Conservation (phyloP, 2,329 filamentous ascomycete genomes). For the Xylariaceae sp. region DNA sequence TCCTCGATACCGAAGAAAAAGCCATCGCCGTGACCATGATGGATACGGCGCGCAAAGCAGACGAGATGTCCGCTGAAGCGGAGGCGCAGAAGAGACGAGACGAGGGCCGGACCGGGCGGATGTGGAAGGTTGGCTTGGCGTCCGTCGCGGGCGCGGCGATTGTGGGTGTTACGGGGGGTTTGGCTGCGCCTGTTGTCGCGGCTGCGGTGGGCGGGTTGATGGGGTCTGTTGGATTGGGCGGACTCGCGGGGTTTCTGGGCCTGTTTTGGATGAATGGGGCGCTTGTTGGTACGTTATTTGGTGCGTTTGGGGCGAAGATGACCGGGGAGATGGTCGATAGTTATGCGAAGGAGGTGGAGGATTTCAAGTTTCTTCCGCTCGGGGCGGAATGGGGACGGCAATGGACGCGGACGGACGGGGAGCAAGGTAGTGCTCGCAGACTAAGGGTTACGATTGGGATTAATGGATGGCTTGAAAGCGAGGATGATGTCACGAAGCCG, state of each 20-base stretch:
- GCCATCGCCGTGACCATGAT: neutral
- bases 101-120: neutral
- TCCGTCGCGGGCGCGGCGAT: conserved; percentile 82
- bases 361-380: conserved; percentile 73
- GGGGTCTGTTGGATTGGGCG: conserved; percentile 78
- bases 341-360: conserved; percentile 82
- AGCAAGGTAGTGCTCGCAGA: conserved; percentile 38
- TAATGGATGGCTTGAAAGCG: conserved; percentile 75
- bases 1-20: neutral
- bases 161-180: conserved; percentile 84
- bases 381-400: conserved; percentile 40
- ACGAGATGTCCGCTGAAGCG: neutral
- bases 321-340: conserved; percentile 79
- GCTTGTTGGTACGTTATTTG: conserved; percentile 80
- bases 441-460: conserved; percentile 79
- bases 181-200: conserved; percentile 84
- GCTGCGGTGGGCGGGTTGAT: conserved; percentile 80
- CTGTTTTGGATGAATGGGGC: conserved; percentile 82
- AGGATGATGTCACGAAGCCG: conserved; percentile 70
- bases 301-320: conserved; percentile 78
- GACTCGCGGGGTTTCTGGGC: conserved; percentile 79
- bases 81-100: neutral
- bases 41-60: neutral
- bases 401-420: conserved; percentile 25
- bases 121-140: conserved; percentile 63